Base-by-base conservation (phyloP, 164 flowering plant species). In the Paratinospora sagittata region DNA sequence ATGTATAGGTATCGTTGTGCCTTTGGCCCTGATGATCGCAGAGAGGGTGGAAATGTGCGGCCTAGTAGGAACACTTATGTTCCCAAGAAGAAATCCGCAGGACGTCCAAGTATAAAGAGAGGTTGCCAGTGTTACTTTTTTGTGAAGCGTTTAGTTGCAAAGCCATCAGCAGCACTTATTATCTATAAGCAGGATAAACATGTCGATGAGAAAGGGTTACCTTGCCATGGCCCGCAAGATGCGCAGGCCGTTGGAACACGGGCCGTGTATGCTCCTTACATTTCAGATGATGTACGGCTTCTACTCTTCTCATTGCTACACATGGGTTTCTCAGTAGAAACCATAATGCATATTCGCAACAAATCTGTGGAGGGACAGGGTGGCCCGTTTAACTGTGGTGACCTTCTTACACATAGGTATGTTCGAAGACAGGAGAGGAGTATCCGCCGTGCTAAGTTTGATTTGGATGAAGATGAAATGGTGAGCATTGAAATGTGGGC, bases 161-260 rank as follows among this genome's bases (percentile, higher is more conserved):
- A 89, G 74, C 99, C 99, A 63, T 78, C 95, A 10, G 90, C 88
- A 21, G 99, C 98, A n/a, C 95, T 96, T 63, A 77, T 93, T 47
- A 91, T 93, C 57, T 96, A 96, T 77, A 89, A 91, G 77, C 86
- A 90, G 67, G 95, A 91, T 66, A 91, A 91, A 80, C 99, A 96
- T 74, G 79, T 96, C 0, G 99, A 96, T 78, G 85, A 88, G 79
- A 85, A 85, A 60, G 97, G 98, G 5, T 63, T 83, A 68, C 98
- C 99, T 27, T 96, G 99, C 79, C 99, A 96, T 81, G 99, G 97
- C 8, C 96, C 97, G 19, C 92, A 85, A 72, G 98, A 94, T 80
- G 80, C 82, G 79, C 87, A 85, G 72, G 90, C 98, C 70, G 90
- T 82, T 70, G 99, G 99, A 71, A 92, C 97, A 0, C 85, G 90